phyloP scores from a whole-genome alignment of 1,139 yeast species.

The Protomyces inouyei region DNA sequence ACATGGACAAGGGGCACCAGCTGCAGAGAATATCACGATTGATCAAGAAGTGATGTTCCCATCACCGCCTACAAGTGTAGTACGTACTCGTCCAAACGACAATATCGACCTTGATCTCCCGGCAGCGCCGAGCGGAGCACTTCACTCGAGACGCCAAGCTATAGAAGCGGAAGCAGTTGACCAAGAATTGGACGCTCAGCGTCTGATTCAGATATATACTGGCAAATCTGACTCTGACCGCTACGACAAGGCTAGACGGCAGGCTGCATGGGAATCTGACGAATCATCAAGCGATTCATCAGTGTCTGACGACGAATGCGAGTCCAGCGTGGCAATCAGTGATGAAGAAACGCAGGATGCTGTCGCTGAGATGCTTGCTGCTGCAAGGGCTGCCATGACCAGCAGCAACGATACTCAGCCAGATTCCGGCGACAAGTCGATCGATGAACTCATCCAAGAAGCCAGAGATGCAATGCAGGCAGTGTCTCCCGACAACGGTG shows the following conservation, averaged over 20 bases:
- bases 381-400: neutral
- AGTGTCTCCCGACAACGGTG: neutral
- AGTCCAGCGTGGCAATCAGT: neutral
- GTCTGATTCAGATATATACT: neutral
- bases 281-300: neutral
- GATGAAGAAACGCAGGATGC: neutral
- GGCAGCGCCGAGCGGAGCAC: neutral
- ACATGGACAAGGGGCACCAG: neutral
- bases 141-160: neutral
- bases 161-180: neutral
- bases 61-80: neutral
- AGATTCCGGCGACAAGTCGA: neutral
- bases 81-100: no score
- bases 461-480: neutral
- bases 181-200: neutral
- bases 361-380: neutral
- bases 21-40: neutral
- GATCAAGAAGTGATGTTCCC: neutral
- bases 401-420: neutral
- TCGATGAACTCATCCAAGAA: neutral
- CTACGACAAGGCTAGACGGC: neutral
- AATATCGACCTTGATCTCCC: neutral
- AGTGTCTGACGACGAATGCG: neutral
- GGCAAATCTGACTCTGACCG: neutral
- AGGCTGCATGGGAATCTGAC: neutral